Percentiles rank a stretch among this genome's conserved stretches.
These are phyloP conservation scores for Taxillus chinensis DNA, from an alignment of 164 flowering plant species.

Conservation along the genomic window DNA sequence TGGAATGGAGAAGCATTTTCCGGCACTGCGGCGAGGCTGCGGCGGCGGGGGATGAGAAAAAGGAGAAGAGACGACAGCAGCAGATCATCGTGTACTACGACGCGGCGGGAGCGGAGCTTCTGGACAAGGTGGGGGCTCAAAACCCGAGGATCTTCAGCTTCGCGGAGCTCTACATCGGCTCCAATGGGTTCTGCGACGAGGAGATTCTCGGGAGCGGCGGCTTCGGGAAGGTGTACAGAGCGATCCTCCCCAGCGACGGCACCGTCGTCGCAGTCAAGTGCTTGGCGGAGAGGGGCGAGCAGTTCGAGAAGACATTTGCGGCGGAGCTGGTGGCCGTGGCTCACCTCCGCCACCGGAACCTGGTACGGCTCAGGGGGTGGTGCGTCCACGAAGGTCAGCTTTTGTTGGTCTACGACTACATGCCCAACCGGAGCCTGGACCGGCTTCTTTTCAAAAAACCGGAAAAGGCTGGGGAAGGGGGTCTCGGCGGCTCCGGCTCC, in stretches of 20 bases:
- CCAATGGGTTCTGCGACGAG: constrained; percentile 68
- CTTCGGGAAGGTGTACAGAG: constrained; percentile 72
- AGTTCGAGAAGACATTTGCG: constrained; percentile 72
- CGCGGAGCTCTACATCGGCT: constrained; percentile 78
- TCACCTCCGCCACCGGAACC: constrained; percentile 85
- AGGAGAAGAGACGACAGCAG: neutral
- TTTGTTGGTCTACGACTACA: constrained; percentile 81
- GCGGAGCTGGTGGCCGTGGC: constrained; percentile 89
- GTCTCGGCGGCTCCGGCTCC: neutral
- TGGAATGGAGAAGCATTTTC: constrained; percentile 14
- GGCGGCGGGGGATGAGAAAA: constrained; percentile 7
- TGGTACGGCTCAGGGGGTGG: constrained; percentile 86
- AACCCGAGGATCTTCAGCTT: constrained; percentile 75
- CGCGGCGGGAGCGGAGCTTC: constrained; percentile 42
- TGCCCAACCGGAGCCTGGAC: constrained; percentile 92
- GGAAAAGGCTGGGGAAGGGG: constrained; percentile 10
- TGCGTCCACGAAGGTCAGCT: constrained; percentile 70
- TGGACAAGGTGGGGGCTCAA: constrained; percentile 30
- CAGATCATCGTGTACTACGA: constrained; percentile 35
- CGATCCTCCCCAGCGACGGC: constrained; percentile 79
- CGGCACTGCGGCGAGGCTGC: no score
- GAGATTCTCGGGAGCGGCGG: constrained; percentile 86
- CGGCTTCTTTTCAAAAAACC: constrained; percentile 37
- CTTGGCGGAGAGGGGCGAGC: constrained; percentile 61
- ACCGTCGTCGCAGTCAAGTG: constrained; percentile 88